phyloP scores from a whole-genome alignment of 2,329 filamentous ascomycete genomes.

The Alternaria gaisen region DNA sequence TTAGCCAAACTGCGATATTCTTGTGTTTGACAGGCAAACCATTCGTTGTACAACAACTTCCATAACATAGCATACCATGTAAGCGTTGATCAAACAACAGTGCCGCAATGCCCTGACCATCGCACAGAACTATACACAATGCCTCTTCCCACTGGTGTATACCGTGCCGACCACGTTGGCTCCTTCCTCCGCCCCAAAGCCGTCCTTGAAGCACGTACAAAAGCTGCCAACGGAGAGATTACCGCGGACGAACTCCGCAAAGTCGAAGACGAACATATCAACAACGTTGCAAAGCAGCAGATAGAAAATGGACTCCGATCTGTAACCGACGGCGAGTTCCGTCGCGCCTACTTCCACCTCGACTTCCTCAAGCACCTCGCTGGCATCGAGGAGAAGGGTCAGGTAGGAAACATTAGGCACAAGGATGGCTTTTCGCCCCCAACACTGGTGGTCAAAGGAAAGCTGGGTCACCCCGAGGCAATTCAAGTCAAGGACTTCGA shows the following conservation, averaged over 20 bases:
- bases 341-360: constrained; percentile 66
- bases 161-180: constrained; percentile 64
- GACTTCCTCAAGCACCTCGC: constrained; percentile 65
- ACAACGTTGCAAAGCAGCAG: constrained; percentile 59
- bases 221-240: constrained; percentile 56
- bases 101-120: constrained; percentile 1
- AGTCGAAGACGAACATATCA: constrained; percentile 62
- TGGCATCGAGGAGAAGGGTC: constrained; percentile 63
- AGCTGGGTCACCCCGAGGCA: constrained; percentile 61
- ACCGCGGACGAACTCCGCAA: constrained; percentile 57
- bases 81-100: not conserved
- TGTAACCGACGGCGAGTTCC: constrained; percentile 66
- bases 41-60: not conserved
- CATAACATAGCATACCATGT: not conserved
- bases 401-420: constrained; percentile 54
- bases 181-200: constrained; percentile 63
- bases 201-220: constrained; percentile 60
- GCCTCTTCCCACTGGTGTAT: constrained; percentile 52
- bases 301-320: constrained; percentile 59
- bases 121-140: constrained; percentile 31
- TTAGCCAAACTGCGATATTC: not conserved
- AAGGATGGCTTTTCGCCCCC: constrained; percentile 62
- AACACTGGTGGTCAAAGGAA: constrained; percentile 63
- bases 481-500: constrained; percentile 67
- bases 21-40: not conserved